phyloP scores from a whole-genome alignment of 2,329 filamentous ascomycete species.

The Trichoderma afroharzianum region DNA sequence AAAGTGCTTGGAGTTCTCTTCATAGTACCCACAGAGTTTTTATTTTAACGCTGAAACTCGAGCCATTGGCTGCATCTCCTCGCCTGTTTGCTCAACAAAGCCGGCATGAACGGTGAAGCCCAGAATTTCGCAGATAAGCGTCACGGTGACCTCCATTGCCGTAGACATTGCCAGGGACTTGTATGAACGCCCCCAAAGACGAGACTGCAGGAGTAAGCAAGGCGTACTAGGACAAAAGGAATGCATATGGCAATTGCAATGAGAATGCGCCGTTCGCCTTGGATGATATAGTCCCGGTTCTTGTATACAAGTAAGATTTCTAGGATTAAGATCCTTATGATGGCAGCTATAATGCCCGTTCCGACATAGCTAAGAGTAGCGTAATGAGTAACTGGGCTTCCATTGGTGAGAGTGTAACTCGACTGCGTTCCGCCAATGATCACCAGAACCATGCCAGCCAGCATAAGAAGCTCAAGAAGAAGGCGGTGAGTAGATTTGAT shows the following conservation, averaged over 20 bases:
- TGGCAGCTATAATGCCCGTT: neutral
- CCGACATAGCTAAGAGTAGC: neutral
- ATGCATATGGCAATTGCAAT: neutral
- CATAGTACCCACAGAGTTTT: no score
- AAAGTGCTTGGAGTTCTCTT: no score
- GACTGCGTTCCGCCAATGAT: neutral
- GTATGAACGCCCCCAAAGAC: neutral
- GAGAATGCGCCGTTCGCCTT: neutral
- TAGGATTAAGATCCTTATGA: neutral
- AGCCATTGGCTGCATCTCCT: neutral
- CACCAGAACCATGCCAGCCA: neutral
- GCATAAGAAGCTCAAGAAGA: neutral
- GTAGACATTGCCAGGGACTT: neutral
- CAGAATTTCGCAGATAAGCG: neutral
- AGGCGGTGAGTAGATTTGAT: neutral
- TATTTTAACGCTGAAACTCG: no score
- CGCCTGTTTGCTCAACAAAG: neutral
- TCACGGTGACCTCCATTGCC: neutral
- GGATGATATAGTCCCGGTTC: neutral
- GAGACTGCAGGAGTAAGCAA: neutral
- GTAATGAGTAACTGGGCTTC: neutral
- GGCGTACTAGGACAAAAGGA: neutral
- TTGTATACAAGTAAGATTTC: neutral
- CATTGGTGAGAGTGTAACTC: neutral
- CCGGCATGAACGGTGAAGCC: neutral